A percentile compares a stretch with the other conserved stretches of the same genome.
Evolutionary conservation across 768 basidiomycete genomes (phyloP).

Genomic region (Pleurotus ostreatus): DNA sequence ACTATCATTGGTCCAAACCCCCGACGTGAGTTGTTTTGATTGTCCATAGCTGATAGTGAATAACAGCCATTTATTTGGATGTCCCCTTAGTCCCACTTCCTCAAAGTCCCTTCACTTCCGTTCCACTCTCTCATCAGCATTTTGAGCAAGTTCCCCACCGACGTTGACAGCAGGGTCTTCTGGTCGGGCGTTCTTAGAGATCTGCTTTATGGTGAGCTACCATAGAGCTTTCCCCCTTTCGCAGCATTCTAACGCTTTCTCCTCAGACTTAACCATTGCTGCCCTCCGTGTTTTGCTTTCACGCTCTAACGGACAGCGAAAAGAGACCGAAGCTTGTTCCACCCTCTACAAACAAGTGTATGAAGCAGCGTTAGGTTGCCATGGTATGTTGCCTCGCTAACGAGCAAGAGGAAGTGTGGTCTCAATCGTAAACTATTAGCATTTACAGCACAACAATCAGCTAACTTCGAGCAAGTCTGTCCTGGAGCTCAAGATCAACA

Average conservation of each 20-base stretch:
- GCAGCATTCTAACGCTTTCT: background rate
- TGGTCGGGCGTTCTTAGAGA: slow-evolving; percentile 65
- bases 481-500: no score
- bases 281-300: slow-evolving; percentile 57
- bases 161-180: slow-evolving; percentile 72
- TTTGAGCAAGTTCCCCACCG: slow-evolving; percentile 73
- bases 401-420: background rate
- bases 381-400: slow-evolving; percentile 33
- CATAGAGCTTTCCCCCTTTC: background rate
- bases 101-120: slow-evolving; percentile 80
- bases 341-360: slow-evolving; percentile 41
- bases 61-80: slow-evolving; percentile 15
- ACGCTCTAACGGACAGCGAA: slow-evolving; percentile 36
- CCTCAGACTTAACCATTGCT: slow-evolving; percentile 21
- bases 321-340: slow-evolving; percentile 30
- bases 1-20: slow-evolving; percentile 67
- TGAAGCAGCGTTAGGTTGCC: slow-evolving; percentile 49
- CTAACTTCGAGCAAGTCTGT: slow-evolving; percentile 40
- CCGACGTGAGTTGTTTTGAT: slow-evolving; percentile 50
- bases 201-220: slow-evolving; percentile 56
- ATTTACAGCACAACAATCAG: slow-evolving; percentile 60
- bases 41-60: background rate
- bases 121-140: slow-evolving; percentile 77
- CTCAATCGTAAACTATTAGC: slow-evolving; percentile 30
- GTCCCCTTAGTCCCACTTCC: slow-evolving; percentile 65